Evolutionary conservation across 1,139 yeast species (phyloP), one percentile per base, ranked within the genome.

Genomic region (Ashbya aceris): DNA sequence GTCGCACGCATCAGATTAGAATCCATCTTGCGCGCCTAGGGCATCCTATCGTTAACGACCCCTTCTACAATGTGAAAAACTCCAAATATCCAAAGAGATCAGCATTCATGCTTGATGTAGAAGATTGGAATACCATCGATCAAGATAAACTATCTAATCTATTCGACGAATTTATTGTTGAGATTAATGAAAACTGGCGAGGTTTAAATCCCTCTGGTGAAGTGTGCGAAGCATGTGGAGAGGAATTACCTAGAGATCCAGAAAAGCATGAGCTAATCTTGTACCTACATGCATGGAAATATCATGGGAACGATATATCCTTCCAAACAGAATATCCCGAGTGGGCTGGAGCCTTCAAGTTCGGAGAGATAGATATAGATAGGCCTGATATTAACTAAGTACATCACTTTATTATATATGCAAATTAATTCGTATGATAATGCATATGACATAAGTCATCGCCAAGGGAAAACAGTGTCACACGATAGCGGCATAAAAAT

Each of bases 1-100:
- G 94, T 0, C 70, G 83, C 51, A 81, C 83, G 51, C 94, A 83
- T 58, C 94, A 83, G 56, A 81, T 83, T 17, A 66, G 94, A 41
- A 79, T 83, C 7, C 94, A 83, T 62, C 60, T 83, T 27, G 69
- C 83, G 23, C 70, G 77, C 42, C 42, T 81, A 40, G 85, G 86
- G 0, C 67, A 59, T 49, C 91, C 95, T 0, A 84, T 85, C 8
- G 71, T 68, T 1, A 82, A 83, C 50, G 95, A 84, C 56, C 72
- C 71, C 8, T 59, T 79, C 11, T 83, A 83, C 57, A 69, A 69
- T 38, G 60, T 65, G 1, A 43, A 41, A 7, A 47, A 41, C 33
- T 50, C 56, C 2, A 51, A 43, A 39, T 58, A 53, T 29, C 57
- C 56, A 2, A 30, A 40, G 23, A 50, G 61, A 23, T 41, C 59